phyloP scores from a whole-genome alignment of 768 basidiomycete genomes.

The Nevesoporus exiguus region DNA sequence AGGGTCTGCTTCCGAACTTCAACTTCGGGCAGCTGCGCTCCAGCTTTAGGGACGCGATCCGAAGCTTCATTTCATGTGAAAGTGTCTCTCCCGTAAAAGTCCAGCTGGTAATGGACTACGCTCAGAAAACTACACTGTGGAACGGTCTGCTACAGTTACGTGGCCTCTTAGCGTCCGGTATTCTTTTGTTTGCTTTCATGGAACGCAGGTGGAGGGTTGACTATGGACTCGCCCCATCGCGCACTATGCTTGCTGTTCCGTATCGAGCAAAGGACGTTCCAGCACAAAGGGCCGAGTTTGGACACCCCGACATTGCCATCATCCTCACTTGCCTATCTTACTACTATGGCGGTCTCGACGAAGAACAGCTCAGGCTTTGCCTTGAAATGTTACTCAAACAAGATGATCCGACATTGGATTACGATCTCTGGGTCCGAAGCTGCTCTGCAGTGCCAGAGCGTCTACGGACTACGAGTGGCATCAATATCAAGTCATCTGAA shows the following conservation, averaged over 20 bases:
- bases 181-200: conserved; percentile 29
- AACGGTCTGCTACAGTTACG: conserved; percentile 31
- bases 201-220: conserved; percentile 40
- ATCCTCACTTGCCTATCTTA: conserved; percentile 37
- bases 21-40: too few species aligned
- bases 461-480: background rate
- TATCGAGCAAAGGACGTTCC: conserved; percentile 40
- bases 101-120: too few species aligned
- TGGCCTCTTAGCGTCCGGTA: conserved; percentile 32
- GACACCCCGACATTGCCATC: conserved; percentile 37
- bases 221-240: conserved; percentile 32
- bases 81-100: too few species aligned
- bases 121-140: conserved; percentile 7
- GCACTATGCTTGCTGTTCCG: conserved; percentile 37
- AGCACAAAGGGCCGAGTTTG: conserved; percentile 36
- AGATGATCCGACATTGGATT: conserved; percentile 2
- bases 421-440: background rate
- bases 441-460: background rate
- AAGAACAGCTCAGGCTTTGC: background rate
- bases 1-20: too few species aligned
- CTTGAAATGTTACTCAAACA: conserved; percentile 5
- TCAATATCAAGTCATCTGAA: conserved; percentile 25
- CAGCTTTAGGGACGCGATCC: too few species aligned
- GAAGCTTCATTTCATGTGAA: too few species aligned
- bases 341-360: conserved; percentile 34